Conservation (phyloP, 768 basidiomycete genomes). For the Naganishia antarctica region DNA sequence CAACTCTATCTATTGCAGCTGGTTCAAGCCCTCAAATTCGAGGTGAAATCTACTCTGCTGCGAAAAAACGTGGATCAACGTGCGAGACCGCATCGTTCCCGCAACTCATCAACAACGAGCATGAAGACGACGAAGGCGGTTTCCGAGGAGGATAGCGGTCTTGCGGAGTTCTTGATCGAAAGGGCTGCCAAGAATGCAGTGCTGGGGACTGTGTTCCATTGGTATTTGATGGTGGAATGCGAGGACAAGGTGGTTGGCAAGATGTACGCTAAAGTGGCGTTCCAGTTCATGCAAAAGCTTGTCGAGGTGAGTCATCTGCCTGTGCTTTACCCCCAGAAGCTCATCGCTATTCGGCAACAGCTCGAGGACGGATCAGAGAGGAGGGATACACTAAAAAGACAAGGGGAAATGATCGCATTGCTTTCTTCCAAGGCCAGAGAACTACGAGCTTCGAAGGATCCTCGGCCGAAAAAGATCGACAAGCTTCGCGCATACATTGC, state of each 20-base stretch:
- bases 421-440: slow-evolving; percentile 82
- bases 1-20: slow-evolving; percentile 87
- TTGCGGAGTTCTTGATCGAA: slow-evolving; percentile 84
- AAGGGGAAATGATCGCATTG: slow-evolving; percentile 80
- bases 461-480: slow-evolving; percentile 94
- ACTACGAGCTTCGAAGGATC: slow-evolving; percentile 81
- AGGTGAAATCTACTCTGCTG: slow-evolving; percentile 58
- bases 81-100: slow-evolving; percentile 3
- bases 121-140: slow-evolving; percentile 53
- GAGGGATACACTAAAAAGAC: slow-evolving; percentile 80
- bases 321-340: too few species aligned
- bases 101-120: not conserved
- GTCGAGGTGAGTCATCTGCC: slow-evolving; percentile 59
- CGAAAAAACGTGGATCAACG: not conserved
- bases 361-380: slow-evolving; percentile 72
- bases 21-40: slow-evolving; percentile 96
- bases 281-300: slow-evolving; percentile 81
- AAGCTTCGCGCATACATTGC: slow-evolving; percentile 78
- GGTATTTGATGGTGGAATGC: slow-evolving; percentile 94
- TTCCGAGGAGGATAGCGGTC: slow-evolving; percentile 83
- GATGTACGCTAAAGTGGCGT: slow-evolving; percentile 88
- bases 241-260: slow-evolving; percentile 77
- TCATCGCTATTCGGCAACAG: slow-evolving; percentile 45
- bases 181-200: slow-evolving; percentile 76
- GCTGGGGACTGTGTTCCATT: slow-evolving; percentile 85